These are phyloP conservation scores for Starmerella bombi DNA, from an alignment of 805 yeast genomes.

Conservation along the genomic window DNA sequence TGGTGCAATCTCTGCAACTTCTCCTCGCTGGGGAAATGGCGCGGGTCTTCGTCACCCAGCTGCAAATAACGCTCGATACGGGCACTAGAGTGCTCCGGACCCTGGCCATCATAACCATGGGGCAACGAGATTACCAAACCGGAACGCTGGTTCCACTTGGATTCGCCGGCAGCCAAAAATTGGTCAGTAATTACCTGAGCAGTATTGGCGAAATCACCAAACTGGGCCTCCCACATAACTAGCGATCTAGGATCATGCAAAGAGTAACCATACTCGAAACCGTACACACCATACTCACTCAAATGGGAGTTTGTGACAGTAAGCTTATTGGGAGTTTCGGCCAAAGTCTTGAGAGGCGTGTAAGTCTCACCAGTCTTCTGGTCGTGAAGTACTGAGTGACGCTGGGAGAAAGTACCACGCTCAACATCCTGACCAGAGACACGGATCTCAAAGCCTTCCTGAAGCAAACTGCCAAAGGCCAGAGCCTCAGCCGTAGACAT, in stretches of 20 bases:
- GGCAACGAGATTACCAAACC: constrained; percentile 92
- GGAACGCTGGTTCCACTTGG: constrained; percentile 98
- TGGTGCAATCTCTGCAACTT: constrained; percentile 95
- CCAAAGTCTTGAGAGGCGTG: constrained; percentile 72
- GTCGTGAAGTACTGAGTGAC: constrained; percentile 97
- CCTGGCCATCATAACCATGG: constrained; percentile 99
- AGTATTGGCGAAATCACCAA: constrained; percentile 99
- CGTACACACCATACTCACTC: constrained; percentile 98
- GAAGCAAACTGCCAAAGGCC: constrained; percentile 82
- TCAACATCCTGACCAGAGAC: constrained; percentile 99
- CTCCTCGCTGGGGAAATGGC: constrained; percentile 79
- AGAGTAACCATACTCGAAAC: constrained; percentile 98
- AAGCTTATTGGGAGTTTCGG: constrained; percentile 73
- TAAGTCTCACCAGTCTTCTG: constrained; percentile 72
- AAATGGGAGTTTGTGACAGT: constrained; percentile 86
- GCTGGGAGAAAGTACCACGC: constrained; percentile 99
- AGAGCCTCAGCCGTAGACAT: constrained; percentile 99
- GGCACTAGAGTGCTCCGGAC: constrained; percentile 98
- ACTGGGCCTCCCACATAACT: constrained; percentile 99
- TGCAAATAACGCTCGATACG: constrained; percentile 94
- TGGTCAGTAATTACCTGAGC: constrained; percentile 97
- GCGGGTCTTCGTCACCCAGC: constrained; percentile 89
- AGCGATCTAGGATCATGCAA: constrained; percentile 93
- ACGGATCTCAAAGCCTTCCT: constrained; percentile 94
- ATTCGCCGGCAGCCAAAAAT: constrained; percentile 91